Conservation (phyloP, 345 rosid genomes). For the Geranium brycei region DNA sequence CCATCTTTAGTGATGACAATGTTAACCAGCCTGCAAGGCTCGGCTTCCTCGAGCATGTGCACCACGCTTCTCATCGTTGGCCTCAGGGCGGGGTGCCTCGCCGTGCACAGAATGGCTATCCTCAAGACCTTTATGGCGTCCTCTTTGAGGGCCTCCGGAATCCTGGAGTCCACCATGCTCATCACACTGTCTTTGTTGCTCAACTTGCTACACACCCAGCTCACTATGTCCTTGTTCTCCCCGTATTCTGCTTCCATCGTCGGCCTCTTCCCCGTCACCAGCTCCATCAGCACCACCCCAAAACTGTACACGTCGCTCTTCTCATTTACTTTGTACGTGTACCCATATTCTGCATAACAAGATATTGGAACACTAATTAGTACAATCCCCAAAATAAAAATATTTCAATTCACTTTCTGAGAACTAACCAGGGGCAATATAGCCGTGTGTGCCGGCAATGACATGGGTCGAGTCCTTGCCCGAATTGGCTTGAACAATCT, state of each 20-base stretch:
- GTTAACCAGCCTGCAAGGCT: slow-evolving; percentile 46
- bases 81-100: slow-evolving; percentile 37
- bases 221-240: slow-evolving; percentile 66
- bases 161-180: slow-evolving; percentile 51
- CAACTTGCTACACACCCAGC: slow-evolving; percentile 55
- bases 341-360: slow-evolving; percentile 62
- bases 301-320: slow-evolving; percentile 91
- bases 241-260: slow-evolving; percentile 73
- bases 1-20: slow-evolving; percentile 35
- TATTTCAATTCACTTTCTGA: too few relatives aligned
- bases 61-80: slow-evolving; percentile 84
- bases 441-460: slow-evolving; percentile 83
- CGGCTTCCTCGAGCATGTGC: slow-evolving; percentile 73
- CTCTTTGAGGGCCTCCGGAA: slow-evolving; percentile 39
- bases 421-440: slow-evolving; percentile 89
- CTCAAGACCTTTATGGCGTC: slow-evolving; percentile 55
- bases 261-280: slow-evolving; percentile 69
- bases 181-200: slow-evolving; percentile 39
- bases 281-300: slow-evolving; percentile 88
- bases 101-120: slow-evolving; percentile 62
- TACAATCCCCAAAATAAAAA: too few relatives aligned
- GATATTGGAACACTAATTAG: too few relatives aligned
- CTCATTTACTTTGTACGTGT: slow-evolving; percentile 65
- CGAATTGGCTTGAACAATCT: slow-evolving; percentile 47
- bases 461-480: slow-evolving; percentile 54